A percentile compares a stretch with the other conserved stretches of the same genome.
phyloP scores from a whole-genome alignment of 495 filamentous ascomycete genomes.

The Talaromyces stipitatus region DNA sequence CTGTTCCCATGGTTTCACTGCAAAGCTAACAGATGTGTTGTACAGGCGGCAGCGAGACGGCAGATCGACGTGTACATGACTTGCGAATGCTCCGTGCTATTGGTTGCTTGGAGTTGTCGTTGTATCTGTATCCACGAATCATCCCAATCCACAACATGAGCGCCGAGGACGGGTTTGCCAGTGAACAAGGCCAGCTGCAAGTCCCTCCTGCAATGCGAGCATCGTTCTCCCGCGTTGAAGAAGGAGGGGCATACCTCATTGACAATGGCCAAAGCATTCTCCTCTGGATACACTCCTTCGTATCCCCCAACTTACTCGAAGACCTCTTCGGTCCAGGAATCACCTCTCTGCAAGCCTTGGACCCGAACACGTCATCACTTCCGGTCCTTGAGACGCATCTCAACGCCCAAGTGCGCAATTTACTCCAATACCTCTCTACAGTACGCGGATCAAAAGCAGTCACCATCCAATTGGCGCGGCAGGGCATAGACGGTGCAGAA shows the following conservation, averaged over 20 bases:
- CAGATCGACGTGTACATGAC: conserved; percentile 84
- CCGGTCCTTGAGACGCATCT: conserved; percentile 85
- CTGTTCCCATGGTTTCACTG: neutral
- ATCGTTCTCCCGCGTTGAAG: conserved; percentile 84
- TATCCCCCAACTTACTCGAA: conserved; percentile 71
- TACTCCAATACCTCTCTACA: conserved; percentile 76
- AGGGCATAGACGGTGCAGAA: conserved; percentile 91
- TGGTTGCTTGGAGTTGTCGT: conserved; percentile 73
- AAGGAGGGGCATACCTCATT: conserved; percentile 94
- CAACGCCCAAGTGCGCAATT: conserved; percentile 89
- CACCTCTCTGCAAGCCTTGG: conserved; percentile 63
- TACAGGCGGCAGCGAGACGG: conserved; percentile 70
- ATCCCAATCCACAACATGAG: conserved; percentile 82
- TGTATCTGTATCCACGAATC: conserved; percentile 94
- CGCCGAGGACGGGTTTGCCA: conserved; percentile 73
- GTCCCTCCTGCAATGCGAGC: conserved; percentile 63
- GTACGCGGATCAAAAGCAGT: conserved; percentile 80
- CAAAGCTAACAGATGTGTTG: neutral
- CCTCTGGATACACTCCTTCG: conserved; percentile 77
- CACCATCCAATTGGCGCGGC: conserved; percentile 82
- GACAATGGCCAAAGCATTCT: conserved; percentile 90
- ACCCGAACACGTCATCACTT: conserved; percentile 63
- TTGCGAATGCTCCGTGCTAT: conserved; percentile 85
- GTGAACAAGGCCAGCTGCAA: conserved; percentile 77
- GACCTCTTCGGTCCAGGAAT: conserved; percentile 84